A percentile compares a stretch with the other conserved stretches of the same genome.
Conservation (phyloP, 768 basidiomycete species). For the Phanerochaete carnosa region DNA sequence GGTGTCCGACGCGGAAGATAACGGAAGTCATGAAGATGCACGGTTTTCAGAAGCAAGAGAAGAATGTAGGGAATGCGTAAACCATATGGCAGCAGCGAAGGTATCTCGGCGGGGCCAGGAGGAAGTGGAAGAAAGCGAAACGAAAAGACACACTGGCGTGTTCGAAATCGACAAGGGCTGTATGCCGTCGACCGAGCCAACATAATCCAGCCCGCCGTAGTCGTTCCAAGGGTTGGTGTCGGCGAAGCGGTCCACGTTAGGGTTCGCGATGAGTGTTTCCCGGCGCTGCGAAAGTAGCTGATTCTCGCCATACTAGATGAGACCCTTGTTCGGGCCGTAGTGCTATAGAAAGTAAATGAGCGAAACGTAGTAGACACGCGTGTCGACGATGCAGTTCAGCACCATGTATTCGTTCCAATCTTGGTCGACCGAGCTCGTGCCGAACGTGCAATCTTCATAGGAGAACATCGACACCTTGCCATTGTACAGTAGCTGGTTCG, state of each 20-base stretch:
- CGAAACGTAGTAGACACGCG: conserved; percentile 34
- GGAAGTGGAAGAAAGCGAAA: too few species aligned
- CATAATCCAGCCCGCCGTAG: conserved; percentile 58
- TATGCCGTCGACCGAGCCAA: conserved; percentile 42
- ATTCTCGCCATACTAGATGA: conserved; percentile 56
- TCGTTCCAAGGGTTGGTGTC: conserved; percentile 68
- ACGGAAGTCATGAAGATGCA: too few species aligned
- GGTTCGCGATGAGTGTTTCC: conserved; percentile 58
- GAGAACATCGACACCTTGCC: conserved; percentile 67
- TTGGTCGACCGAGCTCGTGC: conserved; percentile 42
- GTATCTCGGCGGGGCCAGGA: too few species aligned
- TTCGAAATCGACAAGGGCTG: conserved; percentile 36
- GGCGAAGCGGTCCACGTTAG: conserved; percentile 55
- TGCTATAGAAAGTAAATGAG: conserved; percentile 33
- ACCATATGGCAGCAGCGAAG: too few species aligned
- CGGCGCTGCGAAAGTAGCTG: conserved; percentile 66
- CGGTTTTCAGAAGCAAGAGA: too few species aligned
- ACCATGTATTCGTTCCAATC: conserved; percentile 69
- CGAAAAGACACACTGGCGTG: too few species aligned
- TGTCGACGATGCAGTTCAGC: conserved; percentile 66
- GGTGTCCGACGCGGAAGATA: too few species aligned
- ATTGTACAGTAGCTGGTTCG: conserved; percentile 53
- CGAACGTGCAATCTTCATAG: conserved; percentile 68
- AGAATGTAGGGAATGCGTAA: too few species aligned
- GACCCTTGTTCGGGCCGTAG: conserved; percentile 69